phyloP scores from a whole-genome alignment of 2,329 filamentous ascomycete species.

The Pyrenochaeta sp. region DNA sequence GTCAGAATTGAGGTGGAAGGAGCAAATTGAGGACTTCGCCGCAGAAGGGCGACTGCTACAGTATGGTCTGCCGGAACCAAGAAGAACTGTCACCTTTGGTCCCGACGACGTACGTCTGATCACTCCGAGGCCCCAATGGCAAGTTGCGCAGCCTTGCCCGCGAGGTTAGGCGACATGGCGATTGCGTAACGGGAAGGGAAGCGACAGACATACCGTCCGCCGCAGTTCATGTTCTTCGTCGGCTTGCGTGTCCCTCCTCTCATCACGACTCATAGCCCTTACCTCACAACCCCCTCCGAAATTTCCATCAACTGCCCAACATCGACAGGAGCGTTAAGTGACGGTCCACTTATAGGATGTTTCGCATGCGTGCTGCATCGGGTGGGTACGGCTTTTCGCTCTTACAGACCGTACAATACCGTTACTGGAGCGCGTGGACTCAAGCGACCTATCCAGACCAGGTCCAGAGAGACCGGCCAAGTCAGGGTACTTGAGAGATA shows the following conservation, averaged over 20 bases:
- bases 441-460: not conserved
- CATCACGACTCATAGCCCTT: not conserved
- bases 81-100: not conserved
- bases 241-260: no score
- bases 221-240: no score
- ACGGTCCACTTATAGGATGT: not conserved
- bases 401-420: not conserved
- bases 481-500: not conserved
- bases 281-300: not conserved
- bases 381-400: not conserved
- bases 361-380: not conserved
- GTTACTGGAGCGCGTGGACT: not conserved
- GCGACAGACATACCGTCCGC: no score
- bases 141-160: not conserved
- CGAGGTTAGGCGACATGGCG: not conserved
- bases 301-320: not conserved
- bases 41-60: not conserved
- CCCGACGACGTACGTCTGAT: not conserved
- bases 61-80: not conserved
- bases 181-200: not conserved
- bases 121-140: not conserved
- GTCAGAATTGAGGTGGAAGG: not conserved
- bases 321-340: not conserved
- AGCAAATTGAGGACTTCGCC: conserved; percentile 1
- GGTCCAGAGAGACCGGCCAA: not conserved